phyloP scores from a whole-genome alignment of 2,329 filamentous ascomycete genomes.

The Stachybotrys elegans region DNA sequence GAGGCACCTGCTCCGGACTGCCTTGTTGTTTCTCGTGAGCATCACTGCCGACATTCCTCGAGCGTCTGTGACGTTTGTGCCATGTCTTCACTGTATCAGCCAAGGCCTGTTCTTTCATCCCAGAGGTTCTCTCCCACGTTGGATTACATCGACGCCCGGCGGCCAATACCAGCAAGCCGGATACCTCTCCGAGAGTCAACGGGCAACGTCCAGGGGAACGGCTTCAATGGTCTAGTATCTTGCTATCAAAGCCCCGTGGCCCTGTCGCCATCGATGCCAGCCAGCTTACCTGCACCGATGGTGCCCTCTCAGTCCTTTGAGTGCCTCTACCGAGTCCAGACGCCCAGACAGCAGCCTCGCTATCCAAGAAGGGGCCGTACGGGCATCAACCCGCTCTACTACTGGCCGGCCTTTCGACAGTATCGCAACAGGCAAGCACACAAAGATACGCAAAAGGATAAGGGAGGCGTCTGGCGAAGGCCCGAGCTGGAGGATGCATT shows the following conservation, averaged over 20 bases:
- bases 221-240: constrained; percentile 35
- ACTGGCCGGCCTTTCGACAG: constrained; percentile 57
- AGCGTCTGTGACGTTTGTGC: constrained; percentile 13
- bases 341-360: constrained; percentile 29
- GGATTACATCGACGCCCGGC: constrained; percentile 42
- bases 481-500: constrained; percentile 61
- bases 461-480: constrained; percentile 48
- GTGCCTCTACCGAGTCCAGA: constrained; percentile 31
- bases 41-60: constrained; percentile 27
- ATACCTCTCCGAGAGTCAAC: constrained; percentile 48
- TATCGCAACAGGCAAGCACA: constrained; percentile 62
- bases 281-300: constrained; percentile 45
- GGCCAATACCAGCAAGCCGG: constrained; percentile 32
- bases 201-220: constrained; percentile 44
- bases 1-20: constrained; percentile 20
- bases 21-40: constrained; percentile 20
- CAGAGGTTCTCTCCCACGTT: constrained; percentile 44
- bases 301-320: constrained; percentile 45
- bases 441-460: constrained; percentile 55
- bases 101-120: constrained; percentile 43
- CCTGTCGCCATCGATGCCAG: constrained; percentile 38
- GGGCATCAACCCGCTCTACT: constrained; percentile 54
- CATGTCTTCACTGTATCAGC: constrained; percentile 35
- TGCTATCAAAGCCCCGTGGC: constrained; percentile 38
- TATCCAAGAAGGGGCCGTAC: constrained; percentile 29